Evolutionary conservation across 1,284 basidiomycete genomes (phyloP).

Genomic region (Hypsizygus ulmarius): DNA sequence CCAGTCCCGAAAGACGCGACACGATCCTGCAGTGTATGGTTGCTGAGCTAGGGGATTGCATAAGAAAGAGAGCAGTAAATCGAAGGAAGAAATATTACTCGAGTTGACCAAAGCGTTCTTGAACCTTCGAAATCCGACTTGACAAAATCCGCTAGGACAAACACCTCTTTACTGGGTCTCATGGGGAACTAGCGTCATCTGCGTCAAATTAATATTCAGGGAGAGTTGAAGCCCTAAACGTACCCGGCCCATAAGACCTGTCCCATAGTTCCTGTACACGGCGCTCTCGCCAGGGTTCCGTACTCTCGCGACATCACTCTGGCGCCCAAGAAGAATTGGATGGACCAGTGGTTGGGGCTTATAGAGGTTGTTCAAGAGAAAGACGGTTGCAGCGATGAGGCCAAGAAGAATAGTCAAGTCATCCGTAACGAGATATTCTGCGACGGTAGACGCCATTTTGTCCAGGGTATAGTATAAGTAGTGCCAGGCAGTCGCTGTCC

Average conservation of each 20-base stretch:
- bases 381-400: constrained; percentile 68
- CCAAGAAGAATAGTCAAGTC: constrained; percentile 73
- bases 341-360: constrained; percentile 79
- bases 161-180: constrained; percentile 66
- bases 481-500: background rate
- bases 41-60: constrained; percentile 54
- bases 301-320: constrained; percentile 79
- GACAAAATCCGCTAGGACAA: constrained; percentile 64
- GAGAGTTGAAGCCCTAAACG: constrained; percentile 24
- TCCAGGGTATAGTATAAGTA: background rate
- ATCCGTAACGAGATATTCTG: constrained; percentile 68
- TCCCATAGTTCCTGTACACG: constrained; percentile 79
- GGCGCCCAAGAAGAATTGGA: constrained; percentile 76
- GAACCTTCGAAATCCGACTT: constrained; percentile 62
- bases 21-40: constrained; percentile 61
- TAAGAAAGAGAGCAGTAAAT: constrained; percentile 3
- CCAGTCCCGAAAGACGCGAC: constrained; percentile 67
- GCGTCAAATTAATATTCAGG: background rate
- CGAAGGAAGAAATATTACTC: constrained; percentile 38
- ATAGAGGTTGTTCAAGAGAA: constrained; percentile 72
- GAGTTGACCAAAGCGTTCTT: constrained; percentile 74
- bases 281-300: constrained; percentile 74
- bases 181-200: constrained; percentile 56
- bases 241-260: constrained; percentile 74
- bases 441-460: constrained; percentile 29